These are phyloP conservation scores for Diaporthe citrichinensis DNA, from an alignment of 2,329 filamentous ascomycete genomes.

Conservation along the genomic window DNA sequence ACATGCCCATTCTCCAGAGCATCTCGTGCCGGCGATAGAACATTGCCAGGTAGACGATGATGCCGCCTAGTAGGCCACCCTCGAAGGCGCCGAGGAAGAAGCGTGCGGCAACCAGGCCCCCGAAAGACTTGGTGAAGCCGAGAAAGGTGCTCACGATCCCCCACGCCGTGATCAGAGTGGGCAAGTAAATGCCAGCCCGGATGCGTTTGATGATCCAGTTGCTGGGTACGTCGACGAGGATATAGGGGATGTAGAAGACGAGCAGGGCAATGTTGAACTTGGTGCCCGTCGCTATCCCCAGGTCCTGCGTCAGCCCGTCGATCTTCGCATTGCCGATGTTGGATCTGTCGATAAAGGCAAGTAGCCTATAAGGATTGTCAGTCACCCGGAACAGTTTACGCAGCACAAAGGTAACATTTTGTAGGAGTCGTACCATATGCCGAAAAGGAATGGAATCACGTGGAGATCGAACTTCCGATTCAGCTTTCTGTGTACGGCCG, in stretches of 20 bases:
- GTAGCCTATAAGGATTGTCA: constrained; percentile 49
- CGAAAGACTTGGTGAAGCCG: constrained; percentile 46
- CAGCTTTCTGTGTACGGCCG: constrained; percentile 43
- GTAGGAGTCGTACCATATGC: constrained; percentile 44
- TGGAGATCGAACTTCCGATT: constrained; percentile 48
- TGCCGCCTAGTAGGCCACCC: constrained; percentile 69
- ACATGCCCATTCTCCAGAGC: constrained; percentile 61
- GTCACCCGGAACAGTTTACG: neutral
- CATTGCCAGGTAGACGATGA: constrained; percentile 63
- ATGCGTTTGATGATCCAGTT: constrained; percentile 76
- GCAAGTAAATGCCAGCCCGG: constrained; percentile 75
- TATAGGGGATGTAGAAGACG: constrained; percentile 80
- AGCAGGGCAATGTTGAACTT: constrained; percentile 72
- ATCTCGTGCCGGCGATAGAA: constrained; percentile 77
- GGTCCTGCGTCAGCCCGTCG: constrained; percentile 50
- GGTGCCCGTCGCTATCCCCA: constrained; percentile 63
- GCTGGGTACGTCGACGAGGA: constrained; percentile 74
- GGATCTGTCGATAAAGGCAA: constrained; percentile 69
- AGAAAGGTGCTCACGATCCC: constrained; percentile 45
- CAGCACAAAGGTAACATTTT: no score
- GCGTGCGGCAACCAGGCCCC: constrained; percentile 48
- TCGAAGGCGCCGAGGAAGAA: constrained; percentile 69
- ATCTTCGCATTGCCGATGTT: constrained; percentile 69
- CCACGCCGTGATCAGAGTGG: constrained; percentile 71
- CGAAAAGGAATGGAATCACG: constrained; percentile 47